Evolutionary conservation across 768 basidiomycete genomes (phyloP), one percentile per base, ranked within the genome.

Genomic region (Lyophyllum atratum): DNA sequence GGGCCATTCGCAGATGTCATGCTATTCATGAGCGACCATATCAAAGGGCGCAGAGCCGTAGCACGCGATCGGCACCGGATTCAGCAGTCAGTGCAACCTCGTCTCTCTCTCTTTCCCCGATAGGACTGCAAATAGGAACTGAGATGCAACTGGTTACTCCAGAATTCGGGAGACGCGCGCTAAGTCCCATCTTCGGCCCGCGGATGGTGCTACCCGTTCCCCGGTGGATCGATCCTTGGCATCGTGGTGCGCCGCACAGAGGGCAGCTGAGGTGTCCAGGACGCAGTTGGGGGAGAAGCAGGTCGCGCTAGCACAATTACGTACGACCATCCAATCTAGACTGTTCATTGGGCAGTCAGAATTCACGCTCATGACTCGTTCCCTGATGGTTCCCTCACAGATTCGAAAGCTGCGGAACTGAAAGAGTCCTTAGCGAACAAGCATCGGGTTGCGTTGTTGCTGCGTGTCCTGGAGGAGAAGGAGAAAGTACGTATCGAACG

Each of bases 401-500:
- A 61, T 45, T 33, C 25, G 1, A 14, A 37, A 25, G 10, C 60
- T 17, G 11, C 39, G 28, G 29, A 45, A 11, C 40, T 65, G 29
- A 54, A 55, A 48, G 52, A 25, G 21, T 29, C 49, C 5, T 19
- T 67, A 25, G 39, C 52, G 31, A 33, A 47, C 25, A 59, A 60
- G 55, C 59, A 65, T 22, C 62, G 59, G 24, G 34, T 61, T n/a
- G 50, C 50, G 19, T 29, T 71, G 24, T 55, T 72, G 24, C 39
- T 72, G 43, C 49, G 52, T 14, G 59, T 64, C 3, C 49, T 74
- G 50, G 66, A 69, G 53, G 60, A 60, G 52, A 63, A 63, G 28
- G 71, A 72, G 53, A 37, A n/a, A 0, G 49, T 65, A 22, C 65
- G 72, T 52, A 45, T 71, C 54, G 53, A 56, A 57, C 62, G 69